Base-by-base conservation (phyloP, 2,329 filamentous ascomycete species). In the Cordyceps tenuipes region DNA sequence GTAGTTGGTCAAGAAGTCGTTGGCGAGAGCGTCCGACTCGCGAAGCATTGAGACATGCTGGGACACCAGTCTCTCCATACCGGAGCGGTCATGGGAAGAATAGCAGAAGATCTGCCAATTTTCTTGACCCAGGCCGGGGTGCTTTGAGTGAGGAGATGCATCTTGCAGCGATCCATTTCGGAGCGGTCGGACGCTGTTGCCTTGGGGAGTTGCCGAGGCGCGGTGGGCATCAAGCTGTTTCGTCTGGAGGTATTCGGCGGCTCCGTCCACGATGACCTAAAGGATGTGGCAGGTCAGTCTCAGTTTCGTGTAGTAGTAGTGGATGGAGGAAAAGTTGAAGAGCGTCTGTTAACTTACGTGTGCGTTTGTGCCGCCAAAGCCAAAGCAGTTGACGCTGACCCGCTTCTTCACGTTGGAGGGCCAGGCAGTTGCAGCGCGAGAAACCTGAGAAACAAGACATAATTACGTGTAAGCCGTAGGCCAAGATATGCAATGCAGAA, bases 341-440 rank as follows among this genome's bases (percentile, higher is more conserved):
- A n/a, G 3, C 77, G 74, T 29, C 29, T 7, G 9, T 77, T 53
- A 39, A 39, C 79, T 72, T 9, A 73, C 73, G 62, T 84, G 81
- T 1, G 76, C 77, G 54, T 83, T 83, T 3, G 80, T 81, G 46
- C 82, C 82, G 1, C 82, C 82, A 64, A 80, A 84, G 2, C 82
- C 82, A 63, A 84, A 85, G 61, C 77, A 81, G 64, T 83, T 84
- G 63, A 84, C 73, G 61, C 78, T 81, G 47, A 77, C 77, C 21
- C 81, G 76, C 1, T 79, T 75, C 15, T 76, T 68, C 10, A 78
- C 76, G 0, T 69, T 52, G 1, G 72, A 55, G 0, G 79, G 79
- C 78, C 79, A 82, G 21, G 73, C 66, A 1, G 73, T 75, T 23
- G 77, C 66, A 13, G 70, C 63, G 0, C 63, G 68, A 0, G 78